Conservation (phyloP, 1,284 basidiomycete genomes). For the Inonotus hispidus region DNA sequence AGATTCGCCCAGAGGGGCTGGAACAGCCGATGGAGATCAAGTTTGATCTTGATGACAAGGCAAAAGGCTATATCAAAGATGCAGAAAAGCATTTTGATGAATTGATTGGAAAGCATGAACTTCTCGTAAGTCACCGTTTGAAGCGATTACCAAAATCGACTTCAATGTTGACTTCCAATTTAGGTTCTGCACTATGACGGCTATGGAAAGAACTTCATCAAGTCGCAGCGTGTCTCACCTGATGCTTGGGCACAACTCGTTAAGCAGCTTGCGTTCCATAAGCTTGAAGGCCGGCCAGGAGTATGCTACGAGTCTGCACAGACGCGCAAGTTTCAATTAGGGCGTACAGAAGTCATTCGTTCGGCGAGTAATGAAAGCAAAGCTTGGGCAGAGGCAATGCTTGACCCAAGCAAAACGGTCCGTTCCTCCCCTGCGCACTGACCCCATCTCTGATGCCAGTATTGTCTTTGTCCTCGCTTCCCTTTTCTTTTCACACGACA, state of each 20-base stretch:
- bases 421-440: conserved; percentile 21
- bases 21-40: conserved; percentile 61
- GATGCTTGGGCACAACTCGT: conserved; percentile 95
- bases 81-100: conserved; percentile 69
- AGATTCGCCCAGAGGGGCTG: conserved; percentile 41
- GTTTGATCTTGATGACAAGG: conserved; percentile 65
- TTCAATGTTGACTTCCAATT: background rate
- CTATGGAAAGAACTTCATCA: conserved; percentile 89
- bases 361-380: conserved; percentile 80
- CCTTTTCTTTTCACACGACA: background rate
- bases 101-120: conserved; percentile 76
- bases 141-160: background rate
- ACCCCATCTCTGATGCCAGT: conserved; percentile 20
- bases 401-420: conserved; percentile 52
- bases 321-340: conserved; percentile 88
- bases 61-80: conserved; percentile 47
- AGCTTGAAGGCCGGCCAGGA: conserved; percentile 74
- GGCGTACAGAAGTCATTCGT: conserved; percentile 94
- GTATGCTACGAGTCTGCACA: conserved; percentile 94
- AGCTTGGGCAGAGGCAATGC: conserved; percentile 87
- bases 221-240: conserved; percentile 84
- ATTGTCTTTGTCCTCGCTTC: conserved; percentile 12
- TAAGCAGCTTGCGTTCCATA: conserved; percentile 94
- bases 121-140: conserved; percentile 51
- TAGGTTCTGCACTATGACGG: conserved; percentile 84